Conservation (phyloP, 2,329 filamentous ascomycete species). For the Fusarium compactum region DNA sequence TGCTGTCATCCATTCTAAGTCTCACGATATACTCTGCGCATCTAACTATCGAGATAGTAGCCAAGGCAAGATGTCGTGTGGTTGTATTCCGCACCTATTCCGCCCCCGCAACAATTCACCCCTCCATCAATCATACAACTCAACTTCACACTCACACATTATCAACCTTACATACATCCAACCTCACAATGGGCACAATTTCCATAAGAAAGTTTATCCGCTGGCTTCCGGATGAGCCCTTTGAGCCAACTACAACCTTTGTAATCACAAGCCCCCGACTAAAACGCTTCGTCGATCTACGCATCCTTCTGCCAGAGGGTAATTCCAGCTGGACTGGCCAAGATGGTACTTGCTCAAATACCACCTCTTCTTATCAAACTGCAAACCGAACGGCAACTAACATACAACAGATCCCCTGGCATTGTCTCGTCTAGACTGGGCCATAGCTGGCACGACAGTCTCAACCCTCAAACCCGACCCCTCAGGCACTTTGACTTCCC, state of each 20-base stretch:
- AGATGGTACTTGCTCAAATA: constrained; percentile 22
- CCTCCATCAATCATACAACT: not conserved
- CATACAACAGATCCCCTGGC: constrained; percentile 33
- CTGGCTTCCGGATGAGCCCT: constrained; percentile 64
- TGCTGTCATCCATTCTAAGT: not conserved
- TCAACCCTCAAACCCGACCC: constrained; percentile 49
- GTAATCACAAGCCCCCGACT: constrained; percentile 70
- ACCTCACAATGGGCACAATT: constrained; percentile 59
- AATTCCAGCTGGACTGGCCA: constrained; percentile 32
- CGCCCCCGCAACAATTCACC: constrained; percentile 13
- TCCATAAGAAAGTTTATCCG: constrained; percentile 70
- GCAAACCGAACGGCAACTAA: not conserved
- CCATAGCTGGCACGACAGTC: constrained; percentile 68
- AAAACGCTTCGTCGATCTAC: constrained; percentile 71
- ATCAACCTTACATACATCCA: not conserved
- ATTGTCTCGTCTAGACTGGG: constrained; percentile 69
- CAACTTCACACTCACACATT: not conserved
- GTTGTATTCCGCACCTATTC: constrained; percentile 18
- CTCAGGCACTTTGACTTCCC: constrained; percentile 45
- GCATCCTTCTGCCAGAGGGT: constrained; percentile 58
- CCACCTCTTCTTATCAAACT: too few relatives aligned
- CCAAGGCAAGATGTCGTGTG: not conserved
- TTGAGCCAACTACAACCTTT: constrained; percentile 72
- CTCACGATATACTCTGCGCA: not conserved
- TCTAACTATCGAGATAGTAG: not conserved